phyloP scores from a whole-genome alignment of 2,329 filamentous ascomycete genomes.

The Microdochium trichocladiopsis region DNA sequence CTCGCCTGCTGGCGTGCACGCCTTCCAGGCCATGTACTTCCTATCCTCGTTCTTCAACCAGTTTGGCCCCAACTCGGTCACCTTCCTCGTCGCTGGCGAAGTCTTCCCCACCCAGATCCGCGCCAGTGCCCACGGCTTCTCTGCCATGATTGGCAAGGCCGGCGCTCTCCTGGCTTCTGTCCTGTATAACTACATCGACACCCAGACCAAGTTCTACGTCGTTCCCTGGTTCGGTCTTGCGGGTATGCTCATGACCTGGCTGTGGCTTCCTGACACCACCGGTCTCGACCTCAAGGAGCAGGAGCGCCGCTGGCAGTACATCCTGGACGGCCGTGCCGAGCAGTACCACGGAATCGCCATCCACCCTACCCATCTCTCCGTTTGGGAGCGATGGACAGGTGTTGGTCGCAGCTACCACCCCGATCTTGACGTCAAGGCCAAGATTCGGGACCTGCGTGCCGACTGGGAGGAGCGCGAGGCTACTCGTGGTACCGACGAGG shows the following conservation, averaged over 20 bases:
- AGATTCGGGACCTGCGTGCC: conserved; percentile 72
- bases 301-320: conserved; percentile 86
- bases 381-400: conserved; percentile 79
- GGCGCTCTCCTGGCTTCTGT: conserved; percentile 83
- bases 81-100: conserved; percentile 92
- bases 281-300: conserved; percentile 96
- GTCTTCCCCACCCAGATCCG: conserved; percentile 94
- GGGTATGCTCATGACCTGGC: conserved; percentile 72
- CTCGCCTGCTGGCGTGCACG: conserved; percentile 60
- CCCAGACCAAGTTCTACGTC: conserved; percentile 78
- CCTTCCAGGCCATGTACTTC: conserved; percentile 99
- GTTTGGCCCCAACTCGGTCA: conserved; percentile 93
- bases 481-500: conserved; percentile 39
- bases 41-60: conserved; percentile 98
- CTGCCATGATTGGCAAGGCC: conserved; percentile 83
- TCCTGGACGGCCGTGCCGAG: conserved; percentile 66
- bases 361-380: conserved; percentile 78
- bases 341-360: conserved; percentile 94
- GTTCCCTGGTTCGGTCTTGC: conserved; percentile 88
- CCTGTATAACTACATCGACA: conserved; percentile 90
- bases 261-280: conserved; percentile 95
- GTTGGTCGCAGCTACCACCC: conserved; percentile 78
- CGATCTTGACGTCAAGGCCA: conserved; percentile 72
- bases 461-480: conserved; percentile 52
- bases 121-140: conserved; percentile 89